Conservation (phyloP, 345 rosid species). For the Cardamine resedifolia region DNA sequence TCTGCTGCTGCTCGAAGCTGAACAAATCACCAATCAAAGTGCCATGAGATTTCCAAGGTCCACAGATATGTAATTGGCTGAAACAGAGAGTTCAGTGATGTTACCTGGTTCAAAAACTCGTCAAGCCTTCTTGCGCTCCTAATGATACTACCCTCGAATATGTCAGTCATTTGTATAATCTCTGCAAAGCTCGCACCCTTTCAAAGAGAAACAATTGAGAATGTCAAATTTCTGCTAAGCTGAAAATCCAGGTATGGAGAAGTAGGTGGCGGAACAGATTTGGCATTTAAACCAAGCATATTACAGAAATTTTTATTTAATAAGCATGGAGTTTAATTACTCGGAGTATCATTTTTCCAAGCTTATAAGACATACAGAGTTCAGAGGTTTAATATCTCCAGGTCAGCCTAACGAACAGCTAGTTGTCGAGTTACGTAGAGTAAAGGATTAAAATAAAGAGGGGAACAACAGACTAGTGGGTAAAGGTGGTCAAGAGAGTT, state of each 20-base stretch:
- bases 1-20: slow-evolving; percentile 88
- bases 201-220: slow-evolving; percentile 24
- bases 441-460: not conserved
- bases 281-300: not conserved
- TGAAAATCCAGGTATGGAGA: slow-evolving; percentile 8
- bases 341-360: not conserved
- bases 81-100: not conserved
- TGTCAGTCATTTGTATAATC: slow-evolving; percentile 93
- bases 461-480: not conserved
- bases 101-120: slow-evolving; percentile 95
- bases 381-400: slow-evolving; percentile 1
- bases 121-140: slow-evolving; percentile 94
- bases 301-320: not conserved
- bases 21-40: slow-evolving; percentile 11
- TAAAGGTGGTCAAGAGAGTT: not conserved
- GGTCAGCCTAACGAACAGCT: slow-evolving; percentile 1
- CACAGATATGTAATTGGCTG: not conserved
- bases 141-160: slow-evolving; percentile 95
- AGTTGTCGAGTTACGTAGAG: not conserved
- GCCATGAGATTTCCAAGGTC: slow-evolving; percentile 12
- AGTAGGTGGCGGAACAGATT: not conserved
- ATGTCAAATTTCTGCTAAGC: slow-evolving; percentile 13
- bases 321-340: not conserved
- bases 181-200: slow-evolving; percentile 93
- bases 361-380: not conserved